Evolutionary conservation across 345 rosid genomes (phyloP), one percentile per base, ranked within the genome.

Genomic region (Gossypium anomalum): DNA sequence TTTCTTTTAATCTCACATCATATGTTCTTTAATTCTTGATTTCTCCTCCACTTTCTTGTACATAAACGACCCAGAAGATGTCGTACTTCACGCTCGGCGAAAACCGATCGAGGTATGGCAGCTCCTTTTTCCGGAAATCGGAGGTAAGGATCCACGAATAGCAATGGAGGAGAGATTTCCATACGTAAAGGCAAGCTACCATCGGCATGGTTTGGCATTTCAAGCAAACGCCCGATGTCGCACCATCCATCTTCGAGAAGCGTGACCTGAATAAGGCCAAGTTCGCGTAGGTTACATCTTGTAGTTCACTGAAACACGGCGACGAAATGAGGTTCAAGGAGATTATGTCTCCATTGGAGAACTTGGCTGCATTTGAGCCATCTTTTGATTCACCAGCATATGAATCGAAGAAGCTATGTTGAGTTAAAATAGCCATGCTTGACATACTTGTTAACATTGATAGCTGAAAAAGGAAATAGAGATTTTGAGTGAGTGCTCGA

Each of bases 381-480:
- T 81, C 85, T 76, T 76, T 83, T 11, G 92, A 83, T 70, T 85
- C 85, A 4, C 92, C 90, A 0, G 82, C 92, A 20, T 89, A 85
- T 6, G 89, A 80, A 38, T 86, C 87, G 7, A 65, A 76, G 84
- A 89, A 89, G 78, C 76, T 61, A 34, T 85, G 76, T 52, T 85
- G 89, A 1, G 59, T 7, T 70, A 89, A 41, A 23, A 81, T 52
- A 2, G 90, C 90, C 89, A 82, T 85, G 83, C 51, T 77, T 51
- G 86, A 82, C 69, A 52, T 65, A 45, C 51, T 70, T 16, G 76
- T 23, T 72, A 89, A 48, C 86, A 81, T 75, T 3, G 87, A 78
- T 20, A 84, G 76, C 92, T 88, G 76, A 56, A 56, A 20, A 56
- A 2, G 34, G 20, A 56, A 47, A 44, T 7, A 56, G 34, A n/a